Evolutionary conservation across 495 filamentous ascomycete genomes (phyloP), one percentile per base, ranked within the genome.

Genomic region (Lasiosphaeriaceae sp.): DNA sequence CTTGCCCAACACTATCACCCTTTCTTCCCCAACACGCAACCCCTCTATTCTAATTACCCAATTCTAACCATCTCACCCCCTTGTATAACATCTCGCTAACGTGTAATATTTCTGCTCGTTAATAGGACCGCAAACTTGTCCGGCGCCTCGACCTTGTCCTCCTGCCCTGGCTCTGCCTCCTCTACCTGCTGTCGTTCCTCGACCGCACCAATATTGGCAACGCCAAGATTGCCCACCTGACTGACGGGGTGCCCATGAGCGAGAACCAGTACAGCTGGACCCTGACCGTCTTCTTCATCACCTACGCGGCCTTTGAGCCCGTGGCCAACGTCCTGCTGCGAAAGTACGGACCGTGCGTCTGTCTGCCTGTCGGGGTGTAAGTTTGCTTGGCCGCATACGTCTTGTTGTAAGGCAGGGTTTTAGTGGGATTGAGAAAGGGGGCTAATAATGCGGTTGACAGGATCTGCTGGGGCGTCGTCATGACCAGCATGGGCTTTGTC

Each of bases 201-300:
- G 88, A 91, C 66, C 78, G 89, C 58, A 79, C 81, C 20, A 87
- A 86, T 65, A 87, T 91, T 50, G 90, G 90, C 51, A 95, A 95
- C 74, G 90, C 90, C 11, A 90, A 90, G 64, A 81, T 93, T 39
- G 86, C 82, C 45, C 81, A 85, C 45, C 76, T 95, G 2, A 63
- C 81, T 23, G 68, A 74, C 20, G 80, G 86, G 54, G 74, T 92
- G 6, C 45, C 76, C 24, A 63, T 68, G 55, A 81, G 88, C 75
- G 80, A 74, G 3, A 57, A 72, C 16, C 72, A 78, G 26, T 96
- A 89, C 68, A 92, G 91, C 68, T 76, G 77, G 11, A 74, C 83
- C 8, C 78, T 95, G 0, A 85, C 85, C n/a, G 86, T 93, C 63
- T 96, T 95, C 76, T 96, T 96, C 78, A 79, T 92, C 46, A 90